phyloP scores from a whole-genome alignment of 2,329 filamentous ascomycete genomes.

The Aspergillus floridensis region DNA sequence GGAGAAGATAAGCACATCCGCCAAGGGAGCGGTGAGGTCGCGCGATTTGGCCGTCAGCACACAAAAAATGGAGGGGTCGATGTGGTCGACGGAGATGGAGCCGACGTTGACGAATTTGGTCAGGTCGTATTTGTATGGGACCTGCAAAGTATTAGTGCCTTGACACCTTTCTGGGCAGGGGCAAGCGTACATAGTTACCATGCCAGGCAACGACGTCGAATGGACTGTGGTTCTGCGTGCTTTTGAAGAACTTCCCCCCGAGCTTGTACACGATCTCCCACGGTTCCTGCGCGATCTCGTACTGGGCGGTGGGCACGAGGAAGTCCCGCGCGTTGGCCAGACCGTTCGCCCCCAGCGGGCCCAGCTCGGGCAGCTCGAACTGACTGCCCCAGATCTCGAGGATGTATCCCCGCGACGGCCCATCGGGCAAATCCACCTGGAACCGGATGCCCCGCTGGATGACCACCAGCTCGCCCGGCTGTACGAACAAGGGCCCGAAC shows the following conservation, averaged over 20 bases:
- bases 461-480: slow-evolving; percentile 66
- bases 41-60: slow-evolving; percentile 43
- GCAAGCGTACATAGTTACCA: slow-evolving; percentile 54
- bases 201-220: slow-evolving; percentile 73
- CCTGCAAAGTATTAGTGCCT: slow-evolving; percentile 15
- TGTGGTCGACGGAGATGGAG: slow-evolving; percentile 41
- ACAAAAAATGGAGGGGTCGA: slow-evolving; percentile 43
- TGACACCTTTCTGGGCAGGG: too few species aligned
- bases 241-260: slow-evolving; percentile 59
- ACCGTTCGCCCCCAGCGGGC: slow-evolving; percentile 64
- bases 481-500: slow-evolving; percentile 61
- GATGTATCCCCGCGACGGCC: slow-evolving; percentile 63
- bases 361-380: slow-evolving; percentile 65
- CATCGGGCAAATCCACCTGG: slow-evolving; percentile 58
- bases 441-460: slow-evolving; percentile 66
- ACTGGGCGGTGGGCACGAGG: slow-evolving; percentile 58
- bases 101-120: slow-evolving; percentile 43
- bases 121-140: slow-evolving; percentile 43
- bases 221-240: slow-evolving; percentile 62
- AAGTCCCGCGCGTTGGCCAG: slow-evolving; percentile 67
- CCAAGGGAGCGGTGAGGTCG: slow-evolving; percentile 32
- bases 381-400: slow-evolving; percentile 65
- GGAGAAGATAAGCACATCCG: slow-evolving; percentile 42
- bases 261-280: slow-evolving; percentile 64
- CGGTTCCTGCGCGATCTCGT: slow-evolving; percentile 54